These are phyloP conservation scores for Clitoria ternatea DNA, from an alignment of 306 rosid genomes.

Conservation along the genomic window DNA sequence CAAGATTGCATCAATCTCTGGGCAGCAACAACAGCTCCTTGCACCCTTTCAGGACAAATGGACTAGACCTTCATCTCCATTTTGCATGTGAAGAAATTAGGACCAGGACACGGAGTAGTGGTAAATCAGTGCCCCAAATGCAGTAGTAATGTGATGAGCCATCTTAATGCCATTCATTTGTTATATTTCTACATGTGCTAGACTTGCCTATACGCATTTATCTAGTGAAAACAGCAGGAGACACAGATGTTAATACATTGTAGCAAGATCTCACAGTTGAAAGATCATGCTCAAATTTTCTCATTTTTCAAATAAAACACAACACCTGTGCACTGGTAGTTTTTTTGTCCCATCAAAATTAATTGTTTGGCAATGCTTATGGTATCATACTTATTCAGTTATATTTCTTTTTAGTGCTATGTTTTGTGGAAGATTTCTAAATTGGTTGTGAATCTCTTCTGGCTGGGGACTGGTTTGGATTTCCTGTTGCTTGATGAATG, in stretches of 20 bases:
- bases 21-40: constrained; percentile 50
- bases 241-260: not conserved
- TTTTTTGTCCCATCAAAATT: not conserved
- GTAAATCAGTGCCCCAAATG: constrained; percentile 29
- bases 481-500: too few relatives aligned
- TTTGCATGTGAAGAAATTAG: constrained; percentile 36
- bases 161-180: constrained; percentile 13
- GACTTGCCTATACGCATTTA: not conserved
- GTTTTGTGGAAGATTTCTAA: too few relatives aligned
- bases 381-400: not conserved
- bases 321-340: not conserved
- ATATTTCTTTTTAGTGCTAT: not conserved
- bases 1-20: constrained; percentile 36
- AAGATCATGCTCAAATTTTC: not conserved
- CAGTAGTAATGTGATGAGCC: constrained; percentile 38
- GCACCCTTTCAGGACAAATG: constrained; percentile 30
- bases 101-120: constrained; percentile 25
- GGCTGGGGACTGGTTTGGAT: too few relatives aligned
- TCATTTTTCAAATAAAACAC: not conserved
- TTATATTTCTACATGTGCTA: constrained; percentile 13
- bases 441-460: too few relatives aligned
- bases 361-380: constrained; percentile 4
- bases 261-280: not conserved
- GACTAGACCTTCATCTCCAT: constrained; percentile 39
- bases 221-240: not conserved